Base-by-base conservation (phyloP, 2,329 filamentous ascomycete genomes). In the Talaromyces sp. region DNA sequence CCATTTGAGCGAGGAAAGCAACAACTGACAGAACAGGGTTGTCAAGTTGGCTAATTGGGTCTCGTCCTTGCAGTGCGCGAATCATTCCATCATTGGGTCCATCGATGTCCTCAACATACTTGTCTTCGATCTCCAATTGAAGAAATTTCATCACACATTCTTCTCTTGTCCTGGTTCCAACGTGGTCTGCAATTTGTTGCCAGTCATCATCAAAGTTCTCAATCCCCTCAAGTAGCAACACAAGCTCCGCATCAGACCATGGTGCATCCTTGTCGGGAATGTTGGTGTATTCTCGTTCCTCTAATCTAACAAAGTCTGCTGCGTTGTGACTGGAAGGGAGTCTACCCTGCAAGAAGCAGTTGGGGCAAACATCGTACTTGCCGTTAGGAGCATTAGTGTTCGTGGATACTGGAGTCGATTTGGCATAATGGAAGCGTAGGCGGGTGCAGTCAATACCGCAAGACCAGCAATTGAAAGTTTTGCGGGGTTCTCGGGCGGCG, bases 11-110 rank as follows among this genome's bases (percentile, higher is more conserved):
- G 11, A 99, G 82, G 80, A 97, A 99, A 58, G 90, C 90, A 67
- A 99, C 90, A 2, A 97, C 94, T 21, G 92, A 96, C 84, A 99
- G 88, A 64, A 99, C 91, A 0, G 95, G 93, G 74, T 97, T 99
- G 69, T 99, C 94, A 14, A 90, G 88, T 72, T 96, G 91, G 72
- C 86, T 92, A 74, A 97, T 94, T 0, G 94, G 94, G 52, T 96
- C 83, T 63, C 91, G 87, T 9, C 92, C 92, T 62, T 88, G 85
- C 56, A 91, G 84, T 60, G 86, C 83, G 35, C 89, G 88, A 38
- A 94, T 80, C 59, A 85, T 80, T 59, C 90, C 79, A 8, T 86
- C 84, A 78, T 83, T 11, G 81, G 82, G 54, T 50, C 79, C 75
- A 8, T 83, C 81, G 68, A 93, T 88, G 8, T 91, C 86, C 68